Conservation (phyloP, 495 filamentous ascomycete genomes). For the Letharia lupina region DNA sequence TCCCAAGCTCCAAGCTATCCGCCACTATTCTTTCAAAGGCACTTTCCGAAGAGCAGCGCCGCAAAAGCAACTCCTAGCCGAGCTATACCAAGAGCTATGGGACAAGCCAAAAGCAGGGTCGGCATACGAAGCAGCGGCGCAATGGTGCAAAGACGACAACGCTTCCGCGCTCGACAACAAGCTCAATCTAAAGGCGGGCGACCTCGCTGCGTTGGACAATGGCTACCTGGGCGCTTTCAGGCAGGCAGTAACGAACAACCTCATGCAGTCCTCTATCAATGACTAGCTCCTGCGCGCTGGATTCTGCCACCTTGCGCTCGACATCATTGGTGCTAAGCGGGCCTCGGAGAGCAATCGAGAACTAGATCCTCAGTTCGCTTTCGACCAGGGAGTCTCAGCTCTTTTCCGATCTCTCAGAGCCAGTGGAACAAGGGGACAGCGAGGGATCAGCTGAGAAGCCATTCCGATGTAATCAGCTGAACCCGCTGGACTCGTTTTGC, state of each 20-base stretch:
- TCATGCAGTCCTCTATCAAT: constrained; percentile 88
- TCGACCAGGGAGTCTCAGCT: constrained; percentile 71
- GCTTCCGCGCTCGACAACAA: constrained; percentile 90
- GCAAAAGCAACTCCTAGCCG: constrained; percentile 75
- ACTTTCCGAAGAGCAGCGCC: constrained; percentile 84
- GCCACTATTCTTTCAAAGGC: constrained; percentile 71
- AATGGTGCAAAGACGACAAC: constrained; percentile 81
- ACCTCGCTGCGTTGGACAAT: constrained; percentile 67
- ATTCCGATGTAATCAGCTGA: constrained; percentile 78
- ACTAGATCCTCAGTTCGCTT: constrained; percentile 64
- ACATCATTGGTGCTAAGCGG: constrained; percentile 59
- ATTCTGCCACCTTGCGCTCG: constrained; percentile 64
- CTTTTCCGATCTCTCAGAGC: constrained; percentile 60
- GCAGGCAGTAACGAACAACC: constrained; percentile 60
- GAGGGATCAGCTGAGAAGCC: constrained; percentile 78
- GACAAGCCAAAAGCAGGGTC: constrained; percentile 38
- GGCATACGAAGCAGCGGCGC: constrained; percentile 59
- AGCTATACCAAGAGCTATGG: constrained; percentile 74
- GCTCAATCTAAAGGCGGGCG: constrained; percentile 78
- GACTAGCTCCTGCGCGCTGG: constrained; percentile 89
- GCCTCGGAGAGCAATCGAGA: constrained; percentile 76
- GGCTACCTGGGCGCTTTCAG: constrained; percentile 75
- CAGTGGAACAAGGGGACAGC: constrained; percentile 64
- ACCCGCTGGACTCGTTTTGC: constrained; percentile 68
- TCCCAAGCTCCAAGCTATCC: constrained; percentile 60